Base-by-base conservation (phyloP, 1,284 basidiomycete species). In the Marasmius tenuissimus region DNA sequence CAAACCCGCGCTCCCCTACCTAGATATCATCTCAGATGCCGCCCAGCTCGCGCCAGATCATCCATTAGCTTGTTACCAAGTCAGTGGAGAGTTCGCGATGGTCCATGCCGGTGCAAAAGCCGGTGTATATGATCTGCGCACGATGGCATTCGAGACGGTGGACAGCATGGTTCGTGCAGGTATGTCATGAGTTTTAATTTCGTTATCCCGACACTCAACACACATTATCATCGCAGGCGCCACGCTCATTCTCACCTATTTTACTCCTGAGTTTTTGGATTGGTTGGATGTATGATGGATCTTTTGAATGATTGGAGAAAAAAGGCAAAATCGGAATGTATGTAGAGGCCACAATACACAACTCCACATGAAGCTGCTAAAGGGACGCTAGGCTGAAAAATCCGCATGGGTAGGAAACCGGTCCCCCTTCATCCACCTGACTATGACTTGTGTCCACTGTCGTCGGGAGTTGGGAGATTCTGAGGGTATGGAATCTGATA, bases 51-150 rank as follows among this genome's bases (percentile, higher is more conserved):
- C 92, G 1, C 87, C 88, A 0, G 89, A 97, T 73, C 89, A 94
- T 69, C 96, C 96, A 1, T 81, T 97, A 33, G 97, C 97, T 0
- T 94, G 92, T 70, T 99, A 99, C 76, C 94, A 96, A 77, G 96
- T 98, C 56, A 95, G 93, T 61, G 97, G 97, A 10, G 97, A 99
- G 75, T 99, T 93, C 70, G 95, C 97, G 4, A 98, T 98, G 95
- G 82, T 99, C 34, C 89, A 93, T 61, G 97, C 97, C 0, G 97
- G 96, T 35, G 97, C 97, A 6, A 82, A 83, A 14, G 94, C 95
- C 4, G 97, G 97, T 10, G 91, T 99, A 14, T 99, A 97, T 72
- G 93, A 94, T 63, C 79, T 99, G 62, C 89, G 86, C 65, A 85
- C 87, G 34, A 96, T 98, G 94, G 97, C 96, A 3, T 95, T 97